A percentile compares a stretch with the other conserved stretches of the same genome.
Evolutionary conservation across 1,284 basidiomycete genomes (phyloP).

Genomic region (Cystobasidium pallidum): DNA sequence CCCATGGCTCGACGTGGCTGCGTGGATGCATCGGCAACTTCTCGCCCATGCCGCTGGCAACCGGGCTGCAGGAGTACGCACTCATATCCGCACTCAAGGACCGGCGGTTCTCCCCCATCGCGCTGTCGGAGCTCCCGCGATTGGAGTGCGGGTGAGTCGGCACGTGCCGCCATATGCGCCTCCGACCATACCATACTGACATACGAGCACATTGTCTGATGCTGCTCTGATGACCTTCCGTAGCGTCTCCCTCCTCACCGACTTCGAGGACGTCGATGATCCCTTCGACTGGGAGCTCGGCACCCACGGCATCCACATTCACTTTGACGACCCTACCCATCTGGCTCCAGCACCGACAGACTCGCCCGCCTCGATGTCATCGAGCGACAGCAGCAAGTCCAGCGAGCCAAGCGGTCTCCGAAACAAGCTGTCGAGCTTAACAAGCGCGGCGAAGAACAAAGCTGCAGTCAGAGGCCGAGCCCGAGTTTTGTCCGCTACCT

Average conservation of each 20-base stretch:
- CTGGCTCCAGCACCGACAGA: constrained; percentile 63
- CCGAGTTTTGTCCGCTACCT: constrained; percentile 75
- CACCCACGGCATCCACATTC: constrained; percentile 87
- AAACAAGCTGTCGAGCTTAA: not conserved
- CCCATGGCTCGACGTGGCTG: constrained; percentile 63
- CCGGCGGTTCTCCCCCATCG: constrained; percentile 66
- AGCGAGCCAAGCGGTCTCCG: constrained; percentile 12
- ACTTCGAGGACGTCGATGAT: constrained; percentile 81
- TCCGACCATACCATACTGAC: no score
- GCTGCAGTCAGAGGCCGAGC: not conserved
- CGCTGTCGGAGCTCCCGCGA: constrained; percentile 70
- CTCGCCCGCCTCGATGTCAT: constrained; percentile 56
- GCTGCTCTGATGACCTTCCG: constrained; percentile 13
- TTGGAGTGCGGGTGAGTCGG: constrained; percentile 82
- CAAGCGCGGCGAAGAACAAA: constrained; percentile 8
- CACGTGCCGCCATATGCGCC: not conserved
- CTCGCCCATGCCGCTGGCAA: constrained; percentile 70
- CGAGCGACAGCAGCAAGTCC: constrained; percentile 26
- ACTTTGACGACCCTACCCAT: constrained; percentile 72
- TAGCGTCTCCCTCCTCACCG: constrained; percentile 86
- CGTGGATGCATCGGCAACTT: constrained; percentile 97
- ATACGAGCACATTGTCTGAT: not conserved
- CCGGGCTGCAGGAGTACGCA: constrained; percentile 86
- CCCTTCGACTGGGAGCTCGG: constrained; percentile 93
- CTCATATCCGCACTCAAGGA: constrained; percentile 69